Evolutionary conservation across 331 rosid species (phyloP).

Genomic region (Ulmus americana): DNA sequence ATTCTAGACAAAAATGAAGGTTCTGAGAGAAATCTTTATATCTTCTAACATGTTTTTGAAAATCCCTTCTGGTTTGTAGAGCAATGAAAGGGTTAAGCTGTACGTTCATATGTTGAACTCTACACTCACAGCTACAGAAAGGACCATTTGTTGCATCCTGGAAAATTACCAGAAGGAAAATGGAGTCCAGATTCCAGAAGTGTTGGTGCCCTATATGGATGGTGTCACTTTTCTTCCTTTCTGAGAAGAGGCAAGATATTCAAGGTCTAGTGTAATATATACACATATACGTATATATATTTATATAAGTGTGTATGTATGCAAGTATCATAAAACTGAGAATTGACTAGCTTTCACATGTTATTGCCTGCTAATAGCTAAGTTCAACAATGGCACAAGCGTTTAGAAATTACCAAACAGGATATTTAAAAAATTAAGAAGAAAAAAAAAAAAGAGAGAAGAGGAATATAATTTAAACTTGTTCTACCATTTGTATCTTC

Average conservation of each 20-base stretch:
- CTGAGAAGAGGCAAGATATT: conserved; percentile 78
- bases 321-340: neutral
- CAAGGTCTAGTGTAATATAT: conserved; percentile 45
- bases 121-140: conserved; percentile 88
- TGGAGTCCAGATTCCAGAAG: conserved; percentile 73
- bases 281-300: neutral
- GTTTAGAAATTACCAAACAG: neutral
- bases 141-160: conserved; percentile 83
- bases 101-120: conserved; percentile 78
- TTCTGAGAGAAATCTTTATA: conserved; percentile 12
- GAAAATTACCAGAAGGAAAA: conserved; percentile 82
- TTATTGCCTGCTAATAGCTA: neutral
- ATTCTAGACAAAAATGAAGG: neutral
- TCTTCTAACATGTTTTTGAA: neutral
- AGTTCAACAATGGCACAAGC: neutral
- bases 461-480: neutral
- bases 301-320: neutral
- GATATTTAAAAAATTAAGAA: neutral
- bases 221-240: conserved; percentile 70
- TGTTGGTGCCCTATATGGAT: conserved; percentile 58
- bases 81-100: conserved; percentile 66
- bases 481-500: conserved; percentile 12
- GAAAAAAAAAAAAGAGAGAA: neutral
- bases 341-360: neutral
- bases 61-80: conserved; percentile 38